Conservation (phyloP, 805 yeast species). For the Metschnikowia drakensbergensis region DNA sequence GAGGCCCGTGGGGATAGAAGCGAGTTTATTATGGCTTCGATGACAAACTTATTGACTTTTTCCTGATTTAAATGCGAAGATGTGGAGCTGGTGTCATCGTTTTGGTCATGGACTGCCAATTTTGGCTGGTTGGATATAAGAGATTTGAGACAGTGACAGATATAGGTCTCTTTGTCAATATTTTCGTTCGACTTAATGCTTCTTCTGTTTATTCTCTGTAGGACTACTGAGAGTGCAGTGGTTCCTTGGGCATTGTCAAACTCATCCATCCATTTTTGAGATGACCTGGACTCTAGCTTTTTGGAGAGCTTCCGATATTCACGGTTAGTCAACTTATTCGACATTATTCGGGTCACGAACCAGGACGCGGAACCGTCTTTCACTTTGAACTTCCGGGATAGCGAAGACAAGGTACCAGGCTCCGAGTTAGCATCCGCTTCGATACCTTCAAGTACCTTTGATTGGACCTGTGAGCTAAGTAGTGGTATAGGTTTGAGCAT, state of each 20-base stretch:
- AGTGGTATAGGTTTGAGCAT: background rate
- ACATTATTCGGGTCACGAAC: slow-evolving; percentile 37
- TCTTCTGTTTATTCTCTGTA: slow-evolving; percentile 37
- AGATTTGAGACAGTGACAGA: slow-evolving; percentile 36
- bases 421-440: slow-evolving; percentile 6
- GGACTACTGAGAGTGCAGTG: slow-evolving; percentile 37
- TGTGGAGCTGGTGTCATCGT: slow-evolving; percentile 5
- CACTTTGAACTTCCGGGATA: slow-evolving; percentile 22
- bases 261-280: slow-evolving; percentile 26
- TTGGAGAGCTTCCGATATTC: slow-evolving; percentile 36
- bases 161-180: slow-evolving; percentile 37
- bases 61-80: slow-evolving; percentile 3
- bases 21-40: slow-evolving; percentile 36
- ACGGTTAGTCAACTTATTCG: slow-evolving; percentile 28
- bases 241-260: slow-evolving; percentile 44
- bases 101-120: slow-evolving; percentile 5
- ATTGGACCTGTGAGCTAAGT: background rate
- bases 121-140: slow-evolving; percentile 22
- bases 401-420: slow-evolving; percentile 6
- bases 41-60: slow-evolving; percentile 29
- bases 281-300: slow-evolving; percentile 24
- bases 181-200: slow-evolving; percentile 44
- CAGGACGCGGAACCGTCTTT: slow-evolving; percentile 41
- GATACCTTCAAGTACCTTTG: background rate
- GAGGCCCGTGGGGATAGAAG: slow-evolving; percentile 38